phyloP scores from a whole-genome alignment of 306 rosid genomes.

The Dryas drummondii region DNA sequence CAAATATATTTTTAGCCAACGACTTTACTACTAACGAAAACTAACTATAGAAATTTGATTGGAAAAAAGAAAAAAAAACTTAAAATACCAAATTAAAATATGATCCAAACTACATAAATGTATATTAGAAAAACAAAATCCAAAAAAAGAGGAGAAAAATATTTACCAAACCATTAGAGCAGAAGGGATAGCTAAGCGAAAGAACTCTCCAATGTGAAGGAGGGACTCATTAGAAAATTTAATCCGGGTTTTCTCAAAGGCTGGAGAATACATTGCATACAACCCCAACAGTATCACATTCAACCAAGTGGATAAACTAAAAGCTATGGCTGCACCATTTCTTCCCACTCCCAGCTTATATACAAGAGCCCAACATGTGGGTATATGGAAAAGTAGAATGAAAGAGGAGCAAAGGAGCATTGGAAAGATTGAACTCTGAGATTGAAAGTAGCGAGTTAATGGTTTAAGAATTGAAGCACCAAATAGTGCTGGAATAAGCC shows the following conservation, averaged over 20 bases:
- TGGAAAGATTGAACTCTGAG: constrained; percentile 24
- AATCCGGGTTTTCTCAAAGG: constrained; percentile 43
- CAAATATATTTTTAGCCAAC: no score
- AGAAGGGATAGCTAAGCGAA: constrained; percentile 56
- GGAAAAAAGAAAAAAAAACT: no score
- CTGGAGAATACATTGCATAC: constrained; percentile 39
- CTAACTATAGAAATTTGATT: no score
- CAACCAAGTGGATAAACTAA: constrained; percentile 53
- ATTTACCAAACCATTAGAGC: constrained; percentile 70
- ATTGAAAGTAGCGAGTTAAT: constrained; percentile 21
- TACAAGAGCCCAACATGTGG: constrained; percentile 49
- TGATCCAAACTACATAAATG: no score
- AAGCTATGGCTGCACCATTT: constrained; percentile 56
- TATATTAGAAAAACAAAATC: no score
- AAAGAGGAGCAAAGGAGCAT: constrained; percentile 15
- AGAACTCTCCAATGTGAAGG: constrained; percentile 31
- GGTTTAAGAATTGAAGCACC: constrained; percentile 34
- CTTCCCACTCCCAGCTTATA: constrained; percentile 39
- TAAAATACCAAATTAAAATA: no score
- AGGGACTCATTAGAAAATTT: constrained; percentile 38
- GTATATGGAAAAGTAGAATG: constrained; percentile 36
- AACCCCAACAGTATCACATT: constrained; percentile 34
- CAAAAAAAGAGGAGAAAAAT: not conserved
- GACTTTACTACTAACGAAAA: no score
- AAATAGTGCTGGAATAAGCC: constrained; percentile 32